Conservation (phyloP, 1,284 basidiomycete species). For the Malassezia globosa region DNA sequence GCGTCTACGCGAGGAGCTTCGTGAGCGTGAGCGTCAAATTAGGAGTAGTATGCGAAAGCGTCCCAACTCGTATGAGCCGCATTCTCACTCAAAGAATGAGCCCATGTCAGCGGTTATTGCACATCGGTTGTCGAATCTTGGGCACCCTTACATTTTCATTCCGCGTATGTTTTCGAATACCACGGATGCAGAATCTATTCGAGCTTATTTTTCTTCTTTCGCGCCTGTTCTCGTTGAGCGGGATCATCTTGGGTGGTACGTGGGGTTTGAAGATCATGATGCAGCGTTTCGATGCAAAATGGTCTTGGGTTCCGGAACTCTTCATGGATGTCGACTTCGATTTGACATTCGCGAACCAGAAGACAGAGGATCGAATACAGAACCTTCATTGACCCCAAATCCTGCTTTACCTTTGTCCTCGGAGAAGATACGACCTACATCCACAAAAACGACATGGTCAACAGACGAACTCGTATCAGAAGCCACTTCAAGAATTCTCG, state of each 20-base stretch:
- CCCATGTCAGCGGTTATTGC: constrained; percentile 9
- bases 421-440: background rate
- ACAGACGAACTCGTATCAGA: constrained; percentile 55
- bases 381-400: background rate
- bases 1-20: background rate
- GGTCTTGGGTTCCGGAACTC: constrained; percentile 22
- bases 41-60: background rate
- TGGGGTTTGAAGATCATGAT: constrained; percentile 25
- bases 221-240: constrained; percentile 30
- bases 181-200: constrained; percentile 25
- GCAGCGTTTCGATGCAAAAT: constrained; percentile 24
- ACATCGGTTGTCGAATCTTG: constrained; percentile 12
- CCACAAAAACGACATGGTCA: background rate
- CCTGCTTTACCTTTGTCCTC: too few relatives aligned
- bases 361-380: background rate
- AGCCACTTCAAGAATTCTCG: constrained; percentile 56
- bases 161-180: constrained; percentile 21
- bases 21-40: background rate
- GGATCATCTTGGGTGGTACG: constrained; percentile 44
- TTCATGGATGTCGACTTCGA: constrained; percentile 23
- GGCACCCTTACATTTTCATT: constrained; percentile 26
- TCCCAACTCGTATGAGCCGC: background rate
- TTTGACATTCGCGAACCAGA: constrained; percentile 20
- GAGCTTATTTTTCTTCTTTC: constrained; percentile 25
- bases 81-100: background rate